These are phyloP conservation scores for Citeromyces matritensis DNA, from an alignment of 805 yeast species.

Conservation along the genomic window DNA sequence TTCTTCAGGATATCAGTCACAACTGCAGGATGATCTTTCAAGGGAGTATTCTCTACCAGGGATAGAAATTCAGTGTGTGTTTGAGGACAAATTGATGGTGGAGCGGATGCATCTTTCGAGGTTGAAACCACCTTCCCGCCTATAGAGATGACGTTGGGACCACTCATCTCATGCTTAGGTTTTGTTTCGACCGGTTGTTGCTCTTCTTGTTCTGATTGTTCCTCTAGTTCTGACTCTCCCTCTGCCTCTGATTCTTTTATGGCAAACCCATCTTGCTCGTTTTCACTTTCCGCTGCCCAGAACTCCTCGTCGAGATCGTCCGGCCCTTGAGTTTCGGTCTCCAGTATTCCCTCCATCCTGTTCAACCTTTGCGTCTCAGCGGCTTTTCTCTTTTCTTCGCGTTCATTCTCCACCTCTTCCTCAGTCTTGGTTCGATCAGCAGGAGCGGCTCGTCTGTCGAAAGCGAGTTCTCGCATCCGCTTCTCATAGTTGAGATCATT, in stretches of 20 bases:
- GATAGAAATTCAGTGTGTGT: constrained; percentile 25
- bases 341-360: constrained; percentile 59
- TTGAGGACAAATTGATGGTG: constrained; percentile 28
- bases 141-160: constrained; percentile 13
- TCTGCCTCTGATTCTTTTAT: constrained; percentile 25
- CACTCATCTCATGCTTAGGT: constrained; percentile 1
- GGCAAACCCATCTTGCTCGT: constrained; percentile 21
- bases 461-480: constrained; percentile 47
- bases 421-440: constrained; percentile 71
- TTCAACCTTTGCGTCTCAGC: constrained; percentile 54
- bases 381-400: constrained; percentile 39
- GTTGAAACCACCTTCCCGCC: constrained; percentile 14
- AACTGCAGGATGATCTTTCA: constrained; percentile 25
- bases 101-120: constrained; percentile 5
- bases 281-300: constrained; percentile 43
- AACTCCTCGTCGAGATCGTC: constrained; percentile 61
- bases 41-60: constrained; percentile 15
- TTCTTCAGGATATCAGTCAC: constrained; percentile 40
- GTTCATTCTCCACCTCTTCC: constrained; percentile 51
- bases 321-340: constrained; percentile 26
- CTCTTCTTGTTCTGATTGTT: constrained; percentile 13
- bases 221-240: constrained; percentile 16
- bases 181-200: constrained; percentile 4
- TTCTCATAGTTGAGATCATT: constrained; percentile 41
- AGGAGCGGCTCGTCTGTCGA: constrained; percentile 68